These are phyloP conservation scores for Aspergillus diversus DNA, from an alignment of 495 filamentous ascomycete genomes.

Conservation along the genomic window DNA sequence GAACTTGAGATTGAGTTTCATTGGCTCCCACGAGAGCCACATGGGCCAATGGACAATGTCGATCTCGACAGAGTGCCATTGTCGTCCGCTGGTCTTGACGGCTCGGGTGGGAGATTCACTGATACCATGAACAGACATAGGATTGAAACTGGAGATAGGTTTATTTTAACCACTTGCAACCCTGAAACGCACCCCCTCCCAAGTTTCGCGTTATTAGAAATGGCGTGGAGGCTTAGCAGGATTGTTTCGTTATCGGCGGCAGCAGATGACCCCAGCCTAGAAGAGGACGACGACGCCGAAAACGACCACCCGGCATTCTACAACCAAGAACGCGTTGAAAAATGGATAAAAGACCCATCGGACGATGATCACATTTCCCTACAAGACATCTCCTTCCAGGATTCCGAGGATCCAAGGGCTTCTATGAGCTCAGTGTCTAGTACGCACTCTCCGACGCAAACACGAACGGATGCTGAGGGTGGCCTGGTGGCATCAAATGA, in stretches of 20 bases:
- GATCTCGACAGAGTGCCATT: neutral
- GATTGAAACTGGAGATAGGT: neutral
- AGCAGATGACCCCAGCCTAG: neutral
- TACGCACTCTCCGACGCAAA: neutral
- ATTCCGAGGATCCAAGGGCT: neutral
- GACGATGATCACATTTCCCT: neutral
- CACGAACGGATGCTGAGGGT: neutral
- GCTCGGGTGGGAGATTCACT: neutral
- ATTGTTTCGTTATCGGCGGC: neutral
- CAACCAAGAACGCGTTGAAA: neutral
- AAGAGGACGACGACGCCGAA: neutral
- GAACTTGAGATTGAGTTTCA: neutral
- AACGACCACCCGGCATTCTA: neutral
- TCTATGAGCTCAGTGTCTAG: neutral
- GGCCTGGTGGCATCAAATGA: no score
- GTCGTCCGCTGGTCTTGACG: neutral
- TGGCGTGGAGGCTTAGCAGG: neutral
- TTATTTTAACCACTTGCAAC: neutral
- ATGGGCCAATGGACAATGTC: neutral
- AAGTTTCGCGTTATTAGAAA: neutral
- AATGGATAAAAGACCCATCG: neutral
- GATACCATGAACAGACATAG: neutral
- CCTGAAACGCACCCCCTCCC: neutral
- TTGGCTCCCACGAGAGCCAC: neutral
- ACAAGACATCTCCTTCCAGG: neutral